A percentile compares a stretch with the other conserved stretches of the same genome.
Conservation (phyloP, 352 stramenopile species). For the Globisporangium heterothallicum region DNA sequence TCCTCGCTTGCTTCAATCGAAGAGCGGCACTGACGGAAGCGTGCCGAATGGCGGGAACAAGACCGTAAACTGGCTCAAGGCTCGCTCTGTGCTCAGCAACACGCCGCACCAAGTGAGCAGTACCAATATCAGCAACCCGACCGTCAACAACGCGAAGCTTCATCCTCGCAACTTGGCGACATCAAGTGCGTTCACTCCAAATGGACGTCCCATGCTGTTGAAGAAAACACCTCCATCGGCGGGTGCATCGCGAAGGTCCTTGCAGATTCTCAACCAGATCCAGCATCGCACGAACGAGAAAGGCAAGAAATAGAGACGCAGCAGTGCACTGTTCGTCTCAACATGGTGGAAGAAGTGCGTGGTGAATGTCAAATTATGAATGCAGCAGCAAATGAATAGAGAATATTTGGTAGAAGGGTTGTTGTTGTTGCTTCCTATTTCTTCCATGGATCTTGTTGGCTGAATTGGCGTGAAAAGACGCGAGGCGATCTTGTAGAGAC, state of each 20-base stretch:
- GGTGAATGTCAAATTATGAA: too few species aligned
- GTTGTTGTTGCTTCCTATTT: too few species aligned
- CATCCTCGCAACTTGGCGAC: constrained; percentile 14
- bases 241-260: constrained; percentile 55
- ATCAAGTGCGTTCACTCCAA: constrained; percentile 30
- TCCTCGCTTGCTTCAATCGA: constrained; percentile 37
- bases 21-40: constrained; percentile 33
- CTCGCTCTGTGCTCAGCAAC: constrained; percentile 44
- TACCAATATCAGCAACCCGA: constrained; percentile 1
- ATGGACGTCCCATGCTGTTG: constrained; percentile 20
- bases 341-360: too few species aligned
- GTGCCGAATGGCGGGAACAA: constrained; percentile 23
- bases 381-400: too few species aligned
- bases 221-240: constrained; percentile 65
- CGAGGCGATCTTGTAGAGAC: too few species aligned
- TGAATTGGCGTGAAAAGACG: constrained; percentile 4
- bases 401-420: too few species aligned
- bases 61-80: constrained; percentile 79
- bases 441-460: constrained; percentile 12
- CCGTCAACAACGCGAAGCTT: constrained; percentile 3
- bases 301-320: constrained; percentile 13
- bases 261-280: constrained; percentile 84
- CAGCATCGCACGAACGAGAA: constrained; percentile 43
- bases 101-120: constrained; percentile 7
- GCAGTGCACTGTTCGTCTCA: too few species aligned